Percentiles rank a stretch among this genome's conserved stretches.
Conservation (phyloP, 2,329 filamentous ascomycete genomes). For the Microcera coccophila region DNA sequence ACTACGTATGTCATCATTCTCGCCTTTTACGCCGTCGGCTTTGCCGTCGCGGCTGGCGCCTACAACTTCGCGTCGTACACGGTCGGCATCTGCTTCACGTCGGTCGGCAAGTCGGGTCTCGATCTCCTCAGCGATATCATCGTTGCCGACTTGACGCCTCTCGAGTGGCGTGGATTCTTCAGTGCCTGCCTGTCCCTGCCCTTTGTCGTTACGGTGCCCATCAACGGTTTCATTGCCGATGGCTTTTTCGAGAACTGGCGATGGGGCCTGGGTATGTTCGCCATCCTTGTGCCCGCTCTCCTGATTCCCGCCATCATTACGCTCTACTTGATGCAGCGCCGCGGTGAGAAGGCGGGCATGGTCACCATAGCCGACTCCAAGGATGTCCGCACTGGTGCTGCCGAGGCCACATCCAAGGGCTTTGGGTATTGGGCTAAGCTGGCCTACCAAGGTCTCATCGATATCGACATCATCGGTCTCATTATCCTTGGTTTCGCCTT, state of each 20-base stretch:
- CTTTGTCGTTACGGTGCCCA: constrained; percentile 36
- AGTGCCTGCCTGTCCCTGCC: constrained; percentile 24
- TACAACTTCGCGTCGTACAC: constrained; percentile 32
- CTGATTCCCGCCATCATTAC: constrained; percentile 54
- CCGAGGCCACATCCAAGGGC: constrained; percentile 19
- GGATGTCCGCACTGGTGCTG: constrained; percentile 11
- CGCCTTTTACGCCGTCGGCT: constrained; percentile 36
- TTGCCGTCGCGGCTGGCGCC: constrained; percentile 32
- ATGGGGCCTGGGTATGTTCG: constrained; percentile 61
- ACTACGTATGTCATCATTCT: constrained; percentile 39
- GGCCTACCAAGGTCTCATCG: constrained; percentile 25
- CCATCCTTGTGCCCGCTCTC: constrained; percentile 56
- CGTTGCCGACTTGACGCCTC: constrained; percentile 34
- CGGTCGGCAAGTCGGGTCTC: constrained; percentile 36
- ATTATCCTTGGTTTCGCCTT: constrained; percentile 55
- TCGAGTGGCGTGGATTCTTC: constrained; percentile 37
- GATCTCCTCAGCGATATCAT: constrained; percentile 37
- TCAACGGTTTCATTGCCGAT: constrained; percentile 42
- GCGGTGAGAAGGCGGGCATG: constrained; percentile 52
- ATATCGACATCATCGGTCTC: constrained; percentile 31
- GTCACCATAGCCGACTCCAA: constrained; percentile 32
- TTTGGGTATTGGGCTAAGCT: constrained; percentile 25
- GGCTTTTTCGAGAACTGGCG: constrained; percentile 47
- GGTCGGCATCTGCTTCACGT: constrained; percentile 35
- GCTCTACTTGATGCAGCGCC: constrained; percentile 54